A percentile compares a stretch with the other conserved stretches of the same genome.
Evolutionary conservation across 2,329 filamentous ascomycete species (phyloP).

Genomic region (Colletotrichum graminicola): DNA sequence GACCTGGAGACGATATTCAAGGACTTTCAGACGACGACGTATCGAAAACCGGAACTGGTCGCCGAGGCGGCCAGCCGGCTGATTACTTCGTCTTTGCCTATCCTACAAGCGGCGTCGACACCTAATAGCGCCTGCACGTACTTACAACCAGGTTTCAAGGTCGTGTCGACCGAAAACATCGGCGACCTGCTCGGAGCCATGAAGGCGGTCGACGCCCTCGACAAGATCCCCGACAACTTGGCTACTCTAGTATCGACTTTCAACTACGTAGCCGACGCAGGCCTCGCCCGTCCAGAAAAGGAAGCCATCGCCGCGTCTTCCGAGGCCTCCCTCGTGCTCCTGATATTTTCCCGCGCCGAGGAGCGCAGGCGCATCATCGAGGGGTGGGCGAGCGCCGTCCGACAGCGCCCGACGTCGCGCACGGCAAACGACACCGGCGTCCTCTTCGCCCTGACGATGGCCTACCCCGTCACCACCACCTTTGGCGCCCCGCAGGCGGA

Average conservation of each 20-base stretch:
- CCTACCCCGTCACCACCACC: conserved; percentile 56
- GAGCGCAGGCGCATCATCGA: conserved; percentile 56
- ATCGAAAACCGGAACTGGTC: conserved; percentile 73
- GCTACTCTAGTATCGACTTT: conserved; percentile 46
- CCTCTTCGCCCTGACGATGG: conserved; percentile 65
- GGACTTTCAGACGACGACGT: conserved; percentile 57
- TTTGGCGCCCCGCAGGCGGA: conserved; percentile 44
- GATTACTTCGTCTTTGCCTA: conserved; percentile 64
- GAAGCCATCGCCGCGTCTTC: conserved; percentile 64
- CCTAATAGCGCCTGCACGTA: neutral
- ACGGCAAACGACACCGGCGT: conserved; percentile 61
- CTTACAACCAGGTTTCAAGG: conserved; percentile 33
- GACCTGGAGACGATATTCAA: conserved; percentile 54
- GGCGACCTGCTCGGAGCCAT: conserved; percentile 23
- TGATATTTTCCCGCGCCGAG: conserved; percentile 57
- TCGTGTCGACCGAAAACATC: conserved; percentile 44
- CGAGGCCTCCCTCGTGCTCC: conserved; percentile 62
- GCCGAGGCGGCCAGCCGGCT: conserved; percentile 72
- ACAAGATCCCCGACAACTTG: conserved; percentile 35
- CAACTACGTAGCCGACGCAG: conserved; percentile 54
- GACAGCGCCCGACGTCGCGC: conserved; percentile 49
- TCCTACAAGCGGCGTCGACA: conserved; percentile 56
- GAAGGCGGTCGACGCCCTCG: conserved; percentile 30
- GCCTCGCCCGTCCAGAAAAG: conserved; percentile 63
- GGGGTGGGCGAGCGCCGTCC: conserved; percentile 61